A percentile compares a stretch with the other conserved stretches of the same genome.
Conservation (phyloP, 768 basidiomycete species). For the Hericium rajendrae region DNA sequence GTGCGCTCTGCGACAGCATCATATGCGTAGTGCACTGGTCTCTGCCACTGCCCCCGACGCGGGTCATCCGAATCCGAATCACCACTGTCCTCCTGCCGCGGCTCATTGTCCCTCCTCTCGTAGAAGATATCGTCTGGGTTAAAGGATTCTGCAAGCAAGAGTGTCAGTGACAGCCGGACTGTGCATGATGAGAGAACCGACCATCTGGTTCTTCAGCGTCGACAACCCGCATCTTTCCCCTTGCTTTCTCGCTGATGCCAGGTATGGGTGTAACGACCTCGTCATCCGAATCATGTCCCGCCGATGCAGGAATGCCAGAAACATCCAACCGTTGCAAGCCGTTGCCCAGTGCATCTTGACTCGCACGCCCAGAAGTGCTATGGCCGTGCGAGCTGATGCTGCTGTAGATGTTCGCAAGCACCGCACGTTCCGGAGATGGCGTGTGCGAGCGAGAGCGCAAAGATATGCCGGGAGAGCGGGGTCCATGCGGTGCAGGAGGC, state of each 20-base stretch:
- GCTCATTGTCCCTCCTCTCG: constrained; percentile 29
- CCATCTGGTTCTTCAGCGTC: constrained; percentile 41
- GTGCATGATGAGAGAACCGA: constrained; percentile 20
- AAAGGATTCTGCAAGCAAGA: constrained; percentile 30
- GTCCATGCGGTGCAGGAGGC: constrained; percentile 60
- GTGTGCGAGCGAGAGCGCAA: constrained; percentile 55
- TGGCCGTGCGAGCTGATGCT: not conserved
- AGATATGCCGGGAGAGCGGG: constrained; percentile 47
- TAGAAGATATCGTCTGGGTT: constrained; percentile 51
- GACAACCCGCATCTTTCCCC: constrained; percentile 71
- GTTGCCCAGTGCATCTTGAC: constrained; percentile 5
- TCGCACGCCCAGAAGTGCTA: not conserved
- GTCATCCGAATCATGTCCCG: constrained; percentile 20
- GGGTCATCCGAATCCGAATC: constrained; percentile 46
- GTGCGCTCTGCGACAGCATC: constrained; percentile 85
- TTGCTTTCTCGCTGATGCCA: constrained; percentile 73
- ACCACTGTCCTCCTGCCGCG: constrained; percentile 19
- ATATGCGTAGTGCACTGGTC: constrained; percentile 70
- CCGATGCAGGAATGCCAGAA: not conserved
- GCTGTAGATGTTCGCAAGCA: constrained; percentile 1
- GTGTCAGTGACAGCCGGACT: not conserved
- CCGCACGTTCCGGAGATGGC: constrained; percentile 53
- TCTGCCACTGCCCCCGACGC: constrained; percentile 28
- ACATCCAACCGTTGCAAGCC: not conserved
- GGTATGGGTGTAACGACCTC: constrained; percentile 24